phyloP scores from a whole-genome alignment of 176 grass and related monocot genomes.

The Thinopyrum elongatum region DNA sequence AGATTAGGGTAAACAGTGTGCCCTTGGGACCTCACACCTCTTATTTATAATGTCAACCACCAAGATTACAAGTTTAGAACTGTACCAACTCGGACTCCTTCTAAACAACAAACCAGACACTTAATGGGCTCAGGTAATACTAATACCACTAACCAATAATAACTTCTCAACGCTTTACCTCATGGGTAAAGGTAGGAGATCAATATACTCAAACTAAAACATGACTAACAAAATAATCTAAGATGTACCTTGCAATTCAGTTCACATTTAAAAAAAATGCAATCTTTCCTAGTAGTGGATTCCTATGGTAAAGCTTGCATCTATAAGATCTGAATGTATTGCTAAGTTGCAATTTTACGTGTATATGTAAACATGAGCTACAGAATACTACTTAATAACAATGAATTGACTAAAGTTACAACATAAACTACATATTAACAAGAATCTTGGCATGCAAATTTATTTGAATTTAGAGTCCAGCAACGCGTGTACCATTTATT shows the following conservation, averaged over 20 bases:
- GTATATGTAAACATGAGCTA: not conserved
- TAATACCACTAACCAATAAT: not conserved
- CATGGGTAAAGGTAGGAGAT: not conserved
- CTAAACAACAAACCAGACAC: not conserved
- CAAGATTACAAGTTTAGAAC: not conserved
- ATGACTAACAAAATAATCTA: not conserved
- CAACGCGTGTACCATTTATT: slow-evolving; percentile 75
- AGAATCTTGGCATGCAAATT: slow-evolving; percentile 24
- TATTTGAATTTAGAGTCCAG: slow-evolving; percentile 20
- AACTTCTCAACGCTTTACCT: not conserved
- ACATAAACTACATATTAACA: not conserved
- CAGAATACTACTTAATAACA: not conserved
- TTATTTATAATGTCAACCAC: not conserved
- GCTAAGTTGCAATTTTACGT: not conserved
- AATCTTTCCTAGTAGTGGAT: not conserved
- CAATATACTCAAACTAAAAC: not conserved
- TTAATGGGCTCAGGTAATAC: not conserved
- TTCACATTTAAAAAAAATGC: not conserved
- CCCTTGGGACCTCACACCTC: not conserved
- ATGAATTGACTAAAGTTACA: not conserved
- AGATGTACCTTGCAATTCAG: not conserved
- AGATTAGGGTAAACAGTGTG: not conserved
- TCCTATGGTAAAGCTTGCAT: slow-evolving; percentile 4
- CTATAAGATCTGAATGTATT: not conserved
- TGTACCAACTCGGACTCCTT: not conserved